Conservation (phyloP, 176 grass and related monocot genomes). For the Elaeis guineensis region DNA sequence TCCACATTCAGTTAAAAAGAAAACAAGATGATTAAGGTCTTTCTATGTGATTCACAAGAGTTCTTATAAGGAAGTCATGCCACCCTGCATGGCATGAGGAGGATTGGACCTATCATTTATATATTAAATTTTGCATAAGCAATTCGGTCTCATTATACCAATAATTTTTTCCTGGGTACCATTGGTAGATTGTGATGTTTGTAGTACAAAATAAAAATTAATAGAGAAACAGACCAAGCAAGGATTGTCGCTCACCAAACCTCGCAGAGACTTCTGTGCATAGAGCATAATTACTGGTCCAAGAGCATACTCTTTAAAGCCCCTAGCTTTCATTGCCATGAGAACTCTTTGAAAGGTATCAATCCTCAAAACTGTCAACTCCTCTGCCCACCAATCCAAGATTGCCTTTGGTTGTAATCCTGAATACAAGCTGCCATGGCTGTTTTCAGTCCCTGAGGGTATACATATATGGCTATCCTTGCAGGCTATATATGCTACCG, state of each 20-base stretch:
- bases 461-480: conserved; percentile 20
- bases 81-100: too few species aligned
- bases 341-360: conserved; percentile 75
- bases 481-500: conserved; percentile 51
- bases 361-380: conserved; percentile 56
- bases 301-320: conserved; percentile 67
- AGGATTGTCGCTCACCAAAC: conserved; percentile 39
- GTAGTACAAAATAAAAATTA: too few species aligned
- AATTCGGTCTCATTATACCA: too few species aligned
- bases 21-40: too few species aligned
- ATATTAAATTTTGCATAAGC: too few species aligned
- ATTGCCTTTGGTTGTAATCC: conserved; percentile 38
- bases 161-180: too few species aligned
- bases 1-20: too few species aligned
- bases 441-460: conserved; percentile 4
- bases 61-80: too few species aligned
- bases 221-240: background rate
- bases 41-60: too few species aligned
- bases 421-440: conserved; percentile 9
- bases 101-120: too few species aligned
- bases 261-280: conserved; percentile 80
- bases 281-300: conserved; percentile 89
- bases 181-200: too few species aligned
- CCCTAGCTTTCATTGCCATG: conserved; percentile 69
- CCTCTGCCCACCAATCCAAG: conserved; percentile 73